Percentiles rank a stretch among this genome's conserved stretches.
Conservation (phyloP, 768 basidiomycete genomes). For the Mrakia gelida region DNA sequence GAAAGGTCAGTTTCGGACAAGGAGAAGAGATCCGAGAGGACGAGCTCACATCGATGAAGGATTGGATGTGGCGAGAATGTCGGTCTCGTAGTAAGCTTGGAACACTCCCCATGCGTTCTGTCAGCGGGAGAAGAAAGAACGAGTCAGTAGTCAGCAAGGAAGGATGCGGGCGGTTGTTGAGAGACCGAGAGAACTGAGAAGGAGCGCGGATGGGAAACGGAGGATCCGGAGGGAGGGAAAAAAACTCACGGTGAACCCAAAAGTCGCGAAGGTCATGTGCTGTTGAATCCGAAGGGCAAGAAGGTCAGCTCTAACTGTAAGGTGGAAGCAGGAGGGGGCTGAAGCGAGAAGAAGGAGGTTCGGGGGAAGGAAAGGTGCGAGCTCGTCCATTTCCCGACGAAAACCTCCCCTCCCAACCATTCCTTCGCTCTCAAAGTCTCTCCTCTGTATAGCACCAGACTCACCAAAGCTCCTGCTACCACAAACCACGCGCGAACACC, state of each 20-base stretch:
- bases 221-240: background rate
- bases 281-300: background rate
- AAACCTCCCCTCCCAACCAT: background rate
- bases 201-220: no score
- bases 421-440: background rate
- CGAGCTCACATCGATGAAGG: constrained; percentile 15
- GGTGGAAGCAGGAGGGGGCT: background rate
- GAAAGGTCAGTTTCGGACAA: background rate
- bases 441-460: background rate
- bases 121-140: no score
- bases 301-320: background rate
- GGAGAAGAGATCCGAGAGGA: background rate
- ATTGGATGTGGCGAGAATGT: background rate
- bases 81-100: constrained; percentile 15
- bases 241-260: constrained; percentile 4
- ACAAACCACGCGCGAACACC: background rate
- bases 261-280: constrained; percentile 12
- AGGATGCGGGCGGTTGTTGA: background rate
- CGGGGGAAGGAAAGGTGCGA: background rate
- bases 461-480: constrained; percentile 6
- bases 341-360: background rate
- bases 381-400: background rate
- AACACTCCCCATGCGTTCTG: constrained; percentile 10
- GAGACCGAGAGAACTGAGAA: background rate
- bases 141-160: background rate